These are phyloP conservation scores for Penicillium sp. DNA, from an alignment of 2,329 filamentous ascomycete genomes.

Conservation along the genomic window DNA sequence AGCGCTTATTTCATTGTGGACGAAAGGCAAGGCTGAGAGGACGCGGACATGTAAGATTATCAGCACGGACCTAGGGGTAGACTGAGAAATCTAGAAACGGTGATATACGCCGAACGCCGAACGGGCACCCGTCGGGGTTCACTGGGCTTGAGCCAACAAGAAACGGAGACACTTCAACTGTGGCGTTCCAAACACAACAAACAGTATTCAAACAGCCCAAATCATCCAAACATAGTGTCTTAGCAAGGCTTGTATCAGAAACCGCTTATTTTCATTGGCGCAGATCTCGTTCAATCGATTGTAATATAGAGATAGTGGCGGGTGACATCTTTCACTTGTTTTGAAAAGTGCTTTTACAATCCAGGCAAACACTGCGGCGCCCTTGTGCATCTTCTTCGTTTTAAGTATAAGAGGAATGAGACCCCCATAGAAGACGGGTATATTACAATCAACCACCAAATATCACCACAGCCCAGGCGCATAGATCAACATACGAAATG, in stretches of 20 bases:
- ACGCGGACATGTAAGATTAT: too few relatives aligned
- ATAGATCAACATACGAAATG: conserved; percentile 4
- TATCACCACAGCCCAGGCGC: too few relatives aligned
- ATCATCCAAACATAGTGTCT: neutral
- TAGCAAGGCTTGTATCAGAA: neutral
- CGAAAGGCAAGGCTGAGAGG: too few relatives aligned
- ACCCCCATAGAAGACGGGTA: too few relatives aligned
- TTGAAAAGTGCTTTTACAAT: too few relatives aligned
- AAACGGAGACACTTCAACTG: neutral
- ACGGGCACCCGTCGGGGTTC: neutral
- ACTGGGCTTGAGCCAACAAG: neutral
- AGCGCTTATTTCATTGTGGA: too few relatives aligned
- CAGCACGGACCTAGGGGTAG: neutral
- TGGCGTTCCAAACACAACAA: neutral
- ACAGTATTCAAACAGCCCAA: neutral
- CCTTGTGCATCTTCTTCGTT: too few relatives aligned
- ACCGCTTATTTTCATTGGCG: neutral
- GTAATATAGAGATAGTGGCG: too few relatives aligned
- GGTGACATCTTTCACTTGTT: too few relatives aligned
- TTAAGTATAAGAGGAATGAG: too few relatives aligned
- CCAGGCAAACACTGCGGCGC: too few relatives aligned
- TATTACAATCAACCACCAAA: too few relatives aligned
- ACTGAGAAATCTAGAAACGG: neutral
- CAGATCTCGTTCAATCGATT: neutral
- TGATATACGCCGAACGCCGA: neutral